Conservation (phyloP, 768 basidiomycete genomes). For the Hysterangium stoloniferum region DNA sequence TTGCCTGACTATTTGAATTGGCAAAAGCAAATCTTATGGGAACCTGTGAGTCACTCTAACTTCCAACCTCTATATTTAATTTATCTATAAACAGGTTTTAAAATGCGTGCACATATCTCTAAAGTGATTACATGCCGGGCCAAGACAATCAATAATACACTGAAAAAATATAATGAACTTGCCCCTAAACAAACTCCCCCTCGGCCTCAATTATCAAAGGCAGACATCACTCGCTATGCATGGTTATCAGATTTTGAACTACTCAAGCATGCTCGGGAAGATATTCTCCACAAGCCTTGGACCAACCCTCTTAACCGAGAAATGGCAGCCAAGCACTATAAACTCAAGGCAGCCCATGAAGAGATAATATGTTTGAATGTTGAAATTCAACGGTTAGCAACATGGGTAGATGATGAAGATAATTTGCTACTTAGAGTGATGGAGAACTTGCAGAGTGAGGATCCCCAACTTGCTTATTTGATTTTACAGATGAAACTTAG, state of each 20-base stretch:
- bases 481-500: background rate
- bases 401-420: slow-evolving; percentile 2
- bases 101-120: slow-evolving; percentile 26
- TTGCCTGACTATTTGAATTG: slow-evolving; percentile 25
- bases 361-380: background rate
- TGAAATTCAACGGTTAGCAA: background rate
- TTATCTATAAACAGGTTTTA: slow-evolving; percentile 24
- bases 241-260: slow-evolving; percentile 25
- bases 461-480: background rate
- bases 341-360: background rate
- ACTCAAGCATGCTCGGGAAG: slow-evolving; percentile 12
- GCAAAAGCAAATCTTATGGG: slow-evolving; percentile 20
- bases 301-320: background rate
- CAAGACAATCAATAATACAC: slow-evolving; percentile 25
- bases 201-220: slow-evolving; percentile 2
- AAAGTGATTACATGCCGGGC: slow-evolving; percentile 25
- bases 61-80: background rate
- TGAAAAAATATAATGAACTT: slow-evolving; percentile 26
- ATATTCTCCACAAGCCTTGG: background rate
- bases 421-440: background rate
- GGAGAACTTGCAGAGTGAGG: background rate
- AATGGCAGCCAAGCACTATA: background rate
- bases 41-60: slow-evolving; percentile 15
- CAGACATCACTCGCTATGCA: slow-evolving; percentile 10
- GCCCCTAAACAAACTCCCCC: slow-evolving; percentile 16